Evolutionary conservation across 306 rosid species (phyloP).

Genomic region (Prunus salicina): DNA sequence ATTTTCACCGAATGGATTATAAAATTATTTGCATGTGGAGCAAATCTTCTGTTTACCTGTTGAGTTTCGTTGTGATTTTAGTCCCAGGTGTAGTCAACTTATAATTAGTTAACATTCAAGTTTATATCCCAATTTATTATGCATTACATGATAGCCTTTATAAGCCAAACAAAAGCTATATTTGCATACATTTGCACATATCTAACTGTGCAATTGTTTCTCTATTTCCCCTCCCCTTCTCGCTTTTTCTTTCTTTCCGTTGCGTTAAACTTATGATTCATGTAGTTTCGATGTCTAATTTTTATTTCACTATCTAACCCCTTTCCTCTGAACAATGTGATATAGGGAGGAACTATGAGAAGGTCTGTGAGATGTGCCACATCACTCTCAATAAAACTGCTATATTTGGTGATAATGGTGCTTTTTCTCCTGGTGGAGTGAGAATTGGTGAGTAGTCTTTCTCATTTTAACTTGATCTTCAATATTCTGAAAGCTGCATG

Average conservation of each 20-base stretch:
- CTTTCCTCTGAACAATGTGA: background rate
- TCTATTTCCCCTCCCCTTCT: background rate
- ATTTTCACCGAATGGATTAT: background rate
- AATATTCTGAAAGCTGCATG: background rate
- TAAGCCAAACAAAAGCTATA: background rate
- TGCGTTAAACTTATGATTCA: background rate
- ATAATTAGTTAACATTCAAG: background rate
- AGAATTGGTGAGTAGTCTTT: slow-evolving; percentile 62
- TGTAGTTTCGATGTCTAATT: background rate
- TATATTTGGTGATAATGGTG: slow-evolving; percentile 79
- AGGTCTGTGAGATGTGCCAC: slow-evolving; percentile 81
- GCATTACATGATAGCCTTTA: background rate
- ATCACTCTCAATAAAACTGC: slow-evolving; percentile 88
- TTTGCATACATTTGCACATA: background rate
- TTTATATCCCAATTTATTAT: background rate
- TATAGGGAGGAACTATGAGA: slow-evolving; percentile 79
- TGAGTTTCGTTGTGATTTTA: background rate
- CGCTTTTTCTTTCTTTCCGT: background rate
- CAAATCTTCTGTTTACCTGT: background rate
- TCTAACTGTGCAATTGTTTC: background rate
- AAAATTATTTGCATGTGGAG: background rate
- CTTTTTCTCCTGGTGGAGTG: slow-evolving; percentile 80
- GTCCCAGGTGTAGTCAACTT: background rate
- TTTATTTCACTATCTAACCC: background rate
- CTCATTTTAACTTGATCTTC: background rate